Evolutionary conservation across 805 yeast genomes (phyloP), one percentile per base, ranked within the genome.

Genomic region (Debaryomyces castellii): DNA sequence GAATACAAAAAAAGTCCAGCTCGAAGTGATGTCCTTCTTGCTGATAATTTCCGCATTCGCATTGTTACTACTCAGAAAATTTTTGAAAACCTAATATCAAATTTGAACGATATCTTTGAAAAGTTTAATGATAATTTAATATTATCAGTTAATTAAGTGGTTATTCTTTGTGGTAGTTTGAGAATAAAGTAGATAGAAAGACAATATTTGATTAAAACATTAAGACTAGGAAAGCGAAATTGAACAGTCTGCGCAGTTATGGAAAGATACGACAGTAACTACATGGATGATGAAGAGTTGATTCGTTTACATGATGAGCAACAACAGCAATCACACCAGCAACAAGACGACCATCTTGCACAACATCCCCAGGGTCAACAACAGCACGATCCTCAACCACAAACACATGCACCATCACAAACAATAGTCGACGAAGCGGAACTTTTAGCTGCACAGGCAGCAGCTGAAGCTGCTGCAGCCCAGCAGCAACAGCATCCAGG

Each of bases 401-500:
- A 6, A 39, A 11, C 22, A 21, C 38, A 35, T 17, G 24, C 17
- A 10, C 45, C 53, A 11, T 50, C 56, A 34, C 63, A 53, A 40
- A 55, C 54, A 23, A 63, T 66, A 5, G 77, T 69, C 18, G 73
- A 67, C 33, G 74, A 69, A 42, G 75, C 66, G 14, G 76, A 70
- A 45, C 57, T 69, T 14, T 57, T 71, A 48, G 74, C 76, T 22
- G 76, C 76, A 3, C 75, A 71, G 49, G 74, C 72, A 22, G 76
- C 76, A 2, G 77, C 76, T 2, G 74, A 67, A 47, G 76, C 81
- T 52, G 76, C 75, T 1, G 75, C 73, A 10, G 71, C 71, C 3
- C 70, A 66, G 45, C 75, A 70, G 47, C 74, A 62, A 47, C 73
- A 59, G 43, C 74, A 71, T 38, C 80, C 78, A 2, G 83, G 80